These are phyloP conservation scores for Penicillium janthinellum DNA, from an alignment of 2,329 filamentous ascomycete genomes.

Conservation along the genomic window DNA sequence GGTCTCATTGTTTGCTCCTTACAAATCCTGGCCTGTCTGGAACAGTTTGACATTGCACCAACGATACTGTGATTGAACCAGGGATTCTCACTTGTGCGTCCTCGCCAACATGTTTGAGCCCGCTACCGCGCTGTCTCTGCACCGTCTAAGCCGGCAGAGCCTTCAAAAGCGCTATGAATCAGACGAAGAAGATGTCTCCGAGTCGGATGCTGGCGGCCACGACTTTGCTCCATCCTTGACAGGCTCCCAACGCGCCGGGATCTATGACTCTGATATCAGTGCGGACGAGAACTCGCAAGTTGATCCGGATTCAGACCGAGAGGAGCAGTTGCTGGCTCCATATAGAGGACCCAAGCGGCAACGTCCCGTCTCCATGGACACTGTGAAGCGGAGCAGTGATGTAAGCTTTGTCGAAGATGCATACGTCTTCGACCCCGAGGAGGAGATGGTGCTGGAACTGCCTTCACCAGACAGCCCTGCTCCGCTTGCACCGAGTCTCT, in stretches of 20 bases:
- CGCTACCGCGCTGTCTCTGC: conserved; percentile 30
- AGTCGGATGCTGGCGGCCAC: conserved; percentile 37
- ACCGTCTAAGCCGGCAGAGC: conserved; percentile 34
- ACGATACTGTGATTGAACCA: conserved; percentile 1
- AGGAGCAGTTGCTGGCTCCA: conserved; percentile 26
- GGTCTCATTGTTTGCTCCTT: neutral
- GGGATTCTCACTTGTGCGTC: neutral
- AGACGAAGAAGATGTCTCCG: conserved; percentile 43
- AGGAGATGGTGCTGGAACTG: conserved; percentile 37
- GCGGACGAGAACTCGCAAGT: conserved; percentile 32
- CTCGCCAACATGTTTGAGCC: conserved; percentile 34
- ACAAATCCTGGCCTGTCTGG: conserved; percentile 2
- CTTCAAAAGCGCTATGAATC: conserved; percentile 41
- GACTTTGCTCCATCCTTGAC: conserved; percentile 37
- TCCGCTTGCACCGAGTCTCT: conserved; percentile 31
- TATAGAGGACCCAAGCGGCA: conserved; percentile 27
- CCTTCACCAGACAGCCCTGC: conserved; percentile 33
- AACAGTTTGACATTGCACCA: conserved; percentile 4
- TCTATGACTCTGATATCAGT: conserved; percentile 36
- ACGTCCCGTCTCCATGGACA: conserved; percentile 39
- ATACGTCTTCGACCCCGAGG: conserved; percentile 36
- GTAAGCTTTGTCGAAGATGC: conserved; percentile 35
- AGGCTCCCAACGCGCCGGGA: conserved; percentile 28
- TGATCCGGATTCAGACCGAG: conserved; percentile 27
- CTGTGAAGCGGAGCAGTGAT: conserved; percentile 37